Evolutionary conservation across 257 asterid genomes (phyloP).

Genomic region (Capsicum pubescens): DNA sequence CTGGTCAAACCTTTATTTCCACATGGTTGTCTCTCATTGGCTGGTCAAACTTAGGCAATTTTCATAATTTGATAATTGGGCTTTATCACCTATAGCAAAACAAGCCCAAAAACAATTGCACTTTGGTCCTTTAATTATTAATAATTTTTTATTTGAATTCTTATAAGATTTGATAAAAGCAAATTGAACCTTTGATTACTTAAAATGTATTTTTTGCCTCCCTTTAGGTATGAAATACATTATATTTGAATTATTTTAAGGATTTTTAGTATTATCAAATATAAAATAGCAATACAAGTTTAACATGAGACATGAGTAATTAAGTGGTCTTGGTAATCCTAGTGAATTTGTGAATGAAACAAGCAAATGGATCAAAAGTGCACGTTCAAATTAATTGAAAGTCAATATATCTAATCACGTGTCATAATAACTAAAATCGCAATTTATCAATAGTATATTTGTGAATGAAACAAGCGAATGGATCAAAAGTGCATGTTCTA

Average conservation of each 20-base stretch:
- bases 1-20: constrained; percentile 23
- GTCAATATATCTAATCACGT: too few species aligned
- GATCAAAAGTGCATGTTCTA: background rate
- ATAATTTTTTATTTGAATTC: background rate
- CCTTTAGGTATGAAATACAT: background rate
- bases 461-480: background rate
- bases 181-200: background rate
- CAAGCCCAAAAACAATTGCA: background rate
- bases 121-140: background rate
- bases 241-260: background rate
- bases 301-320: background rate
- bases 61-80: background rate
- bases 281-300: too few species aligned
- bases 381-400: too few species aligned
- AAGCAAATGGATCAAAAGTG: background rate
- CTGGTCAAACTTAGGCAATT: constrained; percentile 33
- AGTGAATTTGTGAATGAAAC: background rate
- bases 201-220: background rate
- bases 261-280: too few species aligned
- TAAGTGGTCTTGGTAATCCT: background rate
- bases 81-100: background rate
- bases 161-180: background rate
- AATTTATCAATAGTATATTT: background rate
- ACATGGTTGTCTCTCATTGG: constrained; percentile 26
- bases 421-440: too few species aligned